Evolutionary conservation across 192 early-diverging fungal species (phyloP), one percentile per base, ranked within the genome.

Genomic region (Mortierella antarctica): DNA sequence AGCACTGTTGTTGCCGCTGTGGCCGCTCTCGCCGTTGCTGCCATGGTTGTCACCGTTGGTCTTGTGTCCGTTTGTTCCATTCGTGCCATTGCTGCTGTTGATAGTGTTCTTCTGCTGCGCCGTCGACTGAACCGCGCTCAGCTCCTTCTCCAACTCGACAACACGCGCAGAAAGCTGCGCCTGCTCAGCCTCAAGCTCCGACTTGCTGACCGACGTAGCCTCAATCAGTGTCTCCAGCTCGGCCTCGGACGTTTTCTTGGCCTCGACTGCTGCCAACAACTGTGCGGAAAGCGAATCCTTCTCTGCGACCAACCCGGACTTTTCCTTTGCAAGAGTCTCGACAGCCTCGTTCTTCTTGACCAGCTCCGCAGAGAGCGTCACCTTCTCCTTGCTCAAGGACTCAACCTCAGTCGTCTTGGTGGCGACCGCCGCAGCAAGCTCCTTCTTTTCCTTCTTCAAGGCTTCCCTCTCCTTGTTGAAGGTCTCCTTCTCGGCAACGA

Each of bases 401-500:
- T 65, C 62, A 11, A 65, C 9, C 23, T 73, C 40, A 8, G 45
- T 15, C 12, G 55, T 50, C 63, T 65, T 71, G 42, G 68, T 17
- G 7, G 63, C 52, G 42, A 80, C 14, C 9, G 51, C 31, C 15
- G 54, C 58, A 47, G 64, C 45, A 23, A 68, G 55, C n/a, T 67
- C 58, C 31, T 71, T 65, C 70, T 72, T 71, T 53, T 80, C 69
- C 65, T 57, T 61, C 47, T 5, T 50, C 41, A 68, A 51, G 8
- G 57, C 57, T 10, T 58, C 57, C 42, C 67, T 56, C 51, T 62
- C 63, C 53, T 48, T 55, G 57, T 58, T 61, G 48, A 65, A 7
- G 12, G 61, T 20, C 48, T 72, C 70, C 76, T 79, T 79, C 64
- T 79, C 76, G 39, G 69, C 49, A 20, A 71, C 46, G 40, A 71